Percentiles rank a stretch among this genome's conserved stretches.
phyloP scores from a whole-genome alignment of 2,329 filamentous ascomycete genomes.

The Xylaria sp. region DNA sequence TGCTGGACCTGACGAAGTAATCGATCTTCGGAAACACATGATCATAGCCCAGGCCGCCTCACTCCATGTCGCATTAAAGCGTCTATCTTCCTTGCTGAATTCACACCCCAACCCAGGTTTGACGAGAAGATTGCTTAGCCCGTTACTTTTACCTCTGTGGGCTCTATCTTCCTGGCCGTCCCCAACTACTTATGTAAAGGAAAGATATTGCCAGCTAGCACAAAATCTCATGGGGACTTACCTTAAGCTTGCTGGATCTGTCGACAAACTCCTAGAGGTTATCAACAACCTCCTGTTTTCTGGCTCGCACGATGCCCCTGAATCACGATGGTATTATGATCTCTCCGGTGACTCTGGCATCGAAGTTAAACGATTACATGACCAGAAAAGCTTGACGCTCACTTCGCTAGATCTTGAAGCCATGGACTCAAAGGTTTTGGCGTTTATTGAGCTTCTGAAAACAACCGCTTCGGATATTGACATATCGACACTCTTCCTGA shows the following conservation, averaged over 20 bases:
- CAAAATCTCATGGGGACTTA: constrained; percentile 60
- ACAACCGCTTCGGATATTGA: constrained; percentile 60
- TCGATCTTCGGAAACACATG: constrained; percentile 52
- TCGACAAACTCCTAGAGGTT: constrained; percentile 55
- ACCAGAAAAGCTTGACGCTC: constrained; percentile 6
- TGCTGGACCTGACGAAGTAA: constrained; percentile 44
- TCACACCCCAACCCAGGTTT: constrained; percentile 72
- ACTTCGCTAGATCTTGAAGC: constrained; percentile 48
- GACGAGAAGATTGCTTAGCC: constrained; percentile 64
- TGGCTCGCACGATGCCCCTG: constrained; percentile 48
- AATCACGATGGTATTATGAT: constrained; percentile 59
- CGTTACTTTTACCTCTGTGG: constrained; percentile 68
- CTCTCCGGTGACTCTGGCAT: constrained; percentile 53
- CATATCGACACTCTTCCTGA: constrained; percentile 64
- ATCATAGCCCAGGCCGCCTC: constrained; percentile 54
- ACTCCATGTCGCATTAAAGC: constrained; percentile 57
- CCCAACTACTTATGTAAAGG: constrained; percentile 42
- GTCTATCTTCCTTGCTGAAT: constrained; percentile 61
- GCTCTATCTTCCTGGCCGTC: constrained; percentile 59
- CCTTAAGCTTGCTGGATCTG: constrained; percentile 60
- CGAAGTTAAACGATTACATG: constrained; percentile 51
- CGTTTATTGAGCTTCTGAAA: constrained; percentile 56
- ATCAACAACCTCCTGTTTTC: constrained; percentile 61
- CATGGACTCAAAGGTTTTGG: constrained; percentile 54
- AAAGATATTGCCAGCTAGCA: constrained; percentile 53